These are phyloP conservation scores for Mucor plumbeus DNA, from an alignment of 371 early-diverging fungal genomes.

Conservation along the genomic window DNA sequence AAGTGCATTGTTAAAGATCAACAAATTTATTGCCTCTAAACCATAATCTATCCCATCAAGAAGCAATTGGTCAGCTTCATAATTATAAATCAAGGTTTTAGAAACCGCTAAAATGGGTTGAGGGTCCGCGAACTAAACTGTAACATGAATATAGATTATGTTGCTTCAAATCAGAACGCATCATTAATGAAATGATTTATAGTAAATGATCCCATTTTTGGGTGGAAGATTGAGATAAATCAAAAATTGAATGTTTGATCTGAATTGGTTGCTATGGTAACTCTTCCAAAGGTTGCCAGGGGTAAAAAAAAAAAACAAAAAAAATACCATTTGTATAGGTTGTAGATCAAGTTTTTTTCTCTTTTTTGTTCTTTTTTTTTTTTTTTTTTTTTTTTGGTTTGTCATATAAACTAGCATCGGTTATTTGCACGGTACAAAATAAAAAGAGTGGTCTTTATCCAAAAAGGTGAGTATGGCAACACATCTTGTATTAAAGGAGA, in stretches of 20 bases:
- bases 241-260: not conserved
- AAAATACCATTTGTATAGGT: not conserved
- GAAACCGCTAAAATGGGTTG: not conserved
- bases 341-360: not conserved
- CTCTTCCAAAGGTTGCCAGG: not conserved
- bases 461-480: conserved; percentile 6
- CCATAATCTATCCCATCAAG: not conserved
- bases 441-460: conserved; percentile 7
- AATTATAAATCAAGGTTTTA: not conserved
- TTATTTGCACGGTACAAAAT: not conserved
- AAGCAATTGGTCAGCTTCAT: not conserved
- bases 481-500: conserved; percentile 11
- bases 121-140: not conserved
- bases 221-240: not conserved
- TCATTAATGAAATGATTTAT: not conserved
- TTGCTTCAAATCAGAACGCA: not conserved
- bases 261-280: not conserved
- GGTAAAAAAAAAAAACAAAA: not conserved
- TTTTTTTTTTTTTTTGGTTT: not conserved
- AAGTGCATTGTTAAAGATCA: not conserved
- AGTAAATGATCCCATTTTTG: not conserved
- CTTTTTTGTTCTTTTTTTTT: not conserved
- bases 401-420: not conserved
- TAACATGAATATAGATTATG: not conserved
- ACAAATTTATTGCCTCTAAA: not conserved